A percentile compares a stretch with the other conserved stretches of the same genome.
These are phyloP conservation scores for Pythium folliculosum DNA, from an alignment of 352 stramenopile genomes.

Conservation along the genomic window DNA sequence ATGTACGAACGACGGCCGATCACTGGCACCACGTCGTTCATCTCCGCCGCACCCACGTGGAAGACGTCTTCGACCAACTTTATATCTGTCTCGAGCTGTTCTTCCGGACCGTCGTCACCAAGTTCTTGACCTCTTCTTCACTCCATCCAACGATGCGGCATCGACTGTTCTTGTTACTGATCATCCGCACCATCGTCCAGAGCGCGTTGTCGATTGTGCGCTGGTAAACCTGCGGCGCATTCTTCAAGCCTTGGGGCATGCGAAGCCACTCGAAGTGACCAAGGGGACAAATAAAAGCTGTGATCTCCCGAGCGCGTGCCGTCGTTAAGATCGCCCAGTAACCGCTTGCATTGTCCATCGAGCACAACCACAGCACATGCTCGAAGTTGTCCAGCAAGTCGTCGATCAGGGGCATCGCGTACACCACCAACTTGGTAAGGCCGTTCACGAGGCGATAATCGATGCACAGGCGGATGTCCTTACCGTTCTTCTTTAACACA, in stretches of 20 bases:
- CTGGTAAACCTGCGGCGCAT: conserved; percentile 28
- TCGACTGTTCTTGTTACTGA: conserved; percentile 3
- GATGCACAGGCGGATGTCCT: conserved; percentile 19
- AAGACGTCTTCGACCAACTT: conserved; percentile 6
- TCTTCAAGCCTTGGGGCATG: conserved; percentile 9
- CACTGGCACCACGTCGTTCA: not conserved
- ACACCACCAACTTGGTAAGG: conserved; percentile 16
- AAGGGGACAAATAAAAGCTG: conserved; percentile 15
- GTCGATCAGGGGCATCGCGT: conserved; percentile 14
- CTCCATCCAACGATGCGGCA: not conserved
- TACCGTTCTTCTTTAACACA: conserved; percentile 25
- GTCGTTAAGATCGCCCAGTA: conserved; percentile 2
- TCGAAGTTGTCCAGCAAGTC: conserved; percentile 7
- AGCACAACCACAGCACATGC: conserved; percentile 6
- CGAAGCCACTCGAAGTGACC: conserved; percentile 26
- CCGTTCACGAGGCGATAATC: conserved; percentile 20
- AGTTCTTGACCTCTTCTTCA: not conserved
- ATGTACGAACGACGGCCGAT: conserved; percentile 30
- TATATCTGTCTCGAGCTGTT: conserved; percentile 1
- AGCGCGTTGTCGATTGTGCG: conserved; percentile 19
- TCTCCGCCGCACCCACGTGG: not conserved
- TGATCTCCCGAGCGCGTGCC: conserved; percentile 1
- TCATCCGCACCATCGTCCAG: not conserved
- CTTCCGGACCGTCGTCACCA: not conserved
- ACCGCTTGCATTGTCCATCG: conserved; percentile 8